A percentile compares a stretch with the other conserved stretches of the same genome.
Conservation (phyloP, 495 filamentous ascomycete genomes). For the Chaetomidium leptoderma region DNA sequence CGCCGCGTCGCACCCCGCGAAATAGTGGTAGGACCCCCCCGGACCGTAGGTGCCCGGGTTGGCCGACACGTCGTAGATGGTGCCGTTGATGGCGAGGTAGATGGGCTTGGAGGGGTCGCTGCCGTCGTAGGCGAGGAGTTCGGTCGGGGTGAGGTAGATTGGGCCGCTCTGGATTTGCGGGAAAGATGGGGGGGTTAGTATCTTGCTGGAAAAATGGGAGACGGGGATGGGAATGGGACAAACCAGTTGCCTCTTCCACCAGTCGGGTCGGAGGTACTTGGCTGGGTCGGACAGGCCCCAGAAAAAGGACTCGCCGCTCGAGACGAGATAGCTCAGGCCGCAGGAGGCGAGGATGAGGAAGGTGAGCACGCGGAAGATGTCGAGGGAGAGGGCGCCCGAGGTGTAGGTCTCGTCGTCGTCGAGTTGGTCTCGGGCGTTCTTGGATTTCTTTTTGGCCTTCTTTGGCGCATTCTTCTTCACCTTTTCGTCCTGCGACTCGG, state of each 20-base stretch:
- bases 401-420: slow-evolving; percentile 42
- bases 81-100: slow-evolving; percentile 88
- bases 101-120: slow-evolving; percentile 69
- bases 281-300: slow-evolving; percentile 57
- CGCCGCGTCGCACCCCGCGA: slow-evolving; percentile 80
- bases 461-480: slow-evolving; percentile 8
- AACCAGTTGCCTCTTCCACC: slow-evolving; percentile 58
- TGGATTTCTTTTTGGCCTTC: slow-evolving; percentile 22
- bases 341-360: slow-evolving; percentile 65
- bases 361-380: slow-evolving; percentile 69
- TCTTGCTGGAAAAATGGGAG: background rate
- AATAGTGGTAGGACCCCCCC: slow-evolving; percentile 81
- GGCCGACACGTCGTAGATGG: slow-evolving; percentile 86
- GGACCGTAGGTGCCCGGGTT: slow-evolving; percentile 78
- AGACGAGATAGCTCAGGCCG: slow-evolving; percentile 76
- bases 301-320: slow-evolving; percentile 58
- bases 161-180: slow-evolving; percentile 32
- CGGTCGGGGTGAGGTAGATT: slow-evolving; percentile 61
- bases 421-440: slow-evolving; percentile 26
- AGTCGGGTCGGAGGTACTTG: slow-evolving; percentile 58
- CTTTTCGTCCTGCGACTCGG: slow-evolving; percentile 10
- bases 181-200: background rate
- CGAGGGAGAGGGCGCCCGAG: slow-evolving; percentile 48
- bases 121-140: slow-evolving; percentile 77
- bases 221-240: background rate